phyloP scores from a whole-genome alignment of 1,284 basidiomycete genomes.

The Marasmius oreades region DNA sequence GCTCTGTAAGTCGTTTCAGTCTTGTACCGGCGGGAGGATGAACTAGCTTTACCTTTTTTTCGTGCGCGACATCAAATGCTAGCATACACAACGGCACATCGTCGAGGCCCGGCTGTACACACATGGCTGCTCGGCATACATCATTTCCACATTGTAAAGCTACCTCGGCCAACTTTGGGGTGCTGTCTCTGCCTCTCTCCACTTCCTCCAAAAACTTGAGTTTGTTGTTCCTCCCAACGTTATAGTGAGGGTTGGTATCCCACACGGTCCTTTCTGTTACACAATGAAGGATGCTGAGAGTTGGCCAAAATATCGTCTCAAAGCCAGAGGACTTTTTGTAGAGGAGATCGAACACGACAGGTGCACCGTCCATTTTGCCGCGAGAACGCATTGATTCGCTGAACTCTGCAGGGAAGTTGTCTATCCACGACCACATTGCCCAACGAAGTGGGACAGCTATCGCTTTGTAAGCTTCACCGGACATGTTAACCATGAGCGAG shows the following conservation, averaged over 20 bases:
- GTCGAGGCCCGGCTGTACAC: slow-evolving; percentile 53
- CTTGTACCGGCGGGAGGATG: not conserved
- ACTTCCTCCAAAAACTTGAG: slow-evolving; percentile 59
- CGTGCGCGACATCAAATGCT: slow-evolving; percentile 72
- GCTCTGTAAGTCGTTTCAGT: slow-evolving; percentile 21
- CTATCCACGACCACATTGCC: slow-evolving; percentile 93
- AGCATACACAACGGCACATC: slow-evolving; percentile 71
- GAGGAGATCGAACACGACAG: slow-evolving; percentile 80
- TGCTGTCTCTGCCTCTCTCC: slow-evolving; percentile 44
- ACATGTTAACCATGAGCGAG: slow-evolving; percentile 82
- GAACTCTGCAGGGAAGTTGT: slow-evolving; percentile 79
- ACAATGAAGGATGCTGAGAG: slow-evolving; percentile 74
- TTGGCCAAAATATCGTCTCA: slow-evolving; percentile 72
- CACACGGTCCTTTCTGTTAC: slow-evolving; percentile 72
- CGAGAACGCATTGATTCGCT: slow-evolving; percentile 65
- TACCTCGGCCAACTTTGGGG: slow-evolving; percentile 57
- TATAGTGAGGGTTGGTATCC: slow-evolving; percentile 38
- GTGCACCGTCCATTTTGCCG: slow-evolving; percentile 71
- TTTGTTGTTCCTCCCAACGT: slow-evolving; percentile 23
- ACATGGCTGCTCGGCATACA: slow-evolving; percentile 76
- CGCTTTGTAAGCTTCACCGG: slow-evolving; percentile 69
- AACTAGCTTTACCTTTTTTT: slow-evolving; percentile 61
- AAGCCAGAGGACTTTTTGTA: slow-evolving; percentile 54
- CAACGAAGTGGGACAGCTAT: slow-evolving; percentile 74
- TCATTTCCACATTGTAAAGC: slow-evolving; percentile 79